Evolutionary conservation across 768 basidiomycete species (phyloP).

Genomic region (Termitomyces sp.): DNA sequence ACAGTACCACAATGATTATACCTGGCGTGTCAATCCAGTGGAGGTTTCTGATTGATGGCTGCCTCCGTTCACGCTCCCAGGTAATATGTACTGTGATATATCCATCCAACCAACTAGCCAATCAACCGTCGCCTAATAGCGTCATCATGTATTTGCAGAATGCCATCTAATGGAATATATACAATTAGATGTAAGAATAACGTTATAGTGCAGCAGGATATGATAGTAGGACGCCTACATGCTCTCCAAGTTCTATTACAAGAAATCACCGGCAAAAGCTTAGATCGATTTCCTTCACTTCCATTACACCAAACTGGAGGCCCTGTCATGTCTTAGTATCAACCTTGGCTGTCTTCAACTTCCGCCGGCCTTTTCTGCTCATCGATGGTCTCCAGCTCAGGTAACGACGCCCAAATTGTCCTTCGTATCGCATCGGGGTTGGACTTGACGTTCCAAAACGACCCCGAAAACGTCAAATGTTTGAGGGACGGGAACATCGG

Average conservation of each 20-base stretch:
- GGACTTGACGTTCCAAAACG: not conserved
- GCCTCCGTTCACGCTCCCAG: not conserved
- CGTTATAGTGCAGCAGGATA: no score
- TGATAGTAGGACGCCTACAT: not conserved
- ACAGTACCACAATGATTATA: no score
- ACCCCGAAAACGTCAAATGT: not conserved
- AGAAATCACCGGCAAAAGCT: not conserved
- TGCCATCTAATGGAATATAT: not conserved
- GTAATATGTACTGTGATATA: no score
- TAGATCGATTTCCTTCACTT: not conserved
- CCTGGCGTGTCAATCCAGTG: no score
- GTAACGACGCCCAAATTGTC: not conserved
- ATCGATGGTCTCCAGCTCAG: conserved; percentile 3
- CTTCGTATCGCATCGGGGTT: not conserved
- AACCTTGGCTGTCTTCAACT: not conserved
- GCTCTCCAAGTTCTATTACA: not conserved
- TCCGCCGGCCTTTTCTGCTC: not conserved
- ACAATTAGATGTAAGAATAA: not conserved
- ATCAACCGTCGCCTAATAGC: not conserved
- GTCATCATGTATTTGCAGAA: not conserved
- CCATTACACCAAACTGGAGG: no score
- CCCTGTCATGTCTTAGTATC: not conserved
- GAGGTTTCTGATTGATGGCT: not conserved
- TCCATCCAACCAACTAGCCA: no score
- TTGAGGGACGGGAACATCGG: conserved; percentile 3